Evolutionary conservation across 169 alveolate species (phyloP), one percentile per base, ranked within the genome.

Genomic region (Theileria equi): DNA sequence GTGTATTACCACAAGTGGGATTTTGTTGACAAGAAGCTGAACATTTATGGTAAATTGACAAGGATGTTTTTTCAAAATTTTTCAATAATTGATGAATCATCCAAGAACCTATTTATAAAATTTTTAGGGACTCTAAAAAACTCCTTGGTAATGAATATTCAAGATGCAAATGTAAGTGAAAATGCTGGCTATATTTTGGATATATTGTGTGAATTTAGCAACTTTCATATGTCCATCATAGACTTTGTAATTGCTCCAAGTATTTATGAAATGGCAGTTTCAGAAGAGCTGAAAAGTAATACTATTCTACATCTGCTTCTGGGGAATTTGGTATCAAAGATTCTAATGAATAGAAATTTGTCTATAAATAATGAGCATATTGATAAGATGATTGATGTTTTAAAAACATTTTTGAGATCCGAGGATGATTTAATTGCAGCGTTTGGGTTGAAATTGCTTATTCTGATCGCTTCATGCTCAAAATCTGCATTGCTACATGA

Each of bases 141-240:
- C 13, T 48, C 41, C 21, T 26, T 74, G 23, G 23, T 34, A 36
- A 40, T 50, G 4, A 61, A 59, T 41, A 28, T 31, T 41, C 31
- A 54, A 38, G 26, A 5, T 21, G 19, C 29, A 0, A 68, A 67
- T 2, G 69, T 50, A 2, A 67, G 57, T 35, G 66, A 49, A 2
- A 49, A 64, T 2, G 69, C 73, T 19, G 84, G 65, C 45, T 74
- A 64, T 35, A 25, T 74, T 19, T 47, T 74, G 44, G 84, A 64
- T 29, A 35, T 74, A 2, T 32, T 74, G 29, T 63, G 73, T 32
- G 78, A 61, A 28, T 57, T 38, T 11, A 34, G 19, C 8, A 21
- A 49, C 3, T 36, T 31, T 21, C 77, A 63, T 26, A 53, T n/a
- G 10, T 36, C 52, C 13, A 17, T 74, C 19, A 43, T 74, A 13